These are phyloP conservation scores for Fusarium neocosmosporiellum DNA, from an alignment of 2,329 filamentous ascomycete genomes.

Conservation along the genomic window DNA sequence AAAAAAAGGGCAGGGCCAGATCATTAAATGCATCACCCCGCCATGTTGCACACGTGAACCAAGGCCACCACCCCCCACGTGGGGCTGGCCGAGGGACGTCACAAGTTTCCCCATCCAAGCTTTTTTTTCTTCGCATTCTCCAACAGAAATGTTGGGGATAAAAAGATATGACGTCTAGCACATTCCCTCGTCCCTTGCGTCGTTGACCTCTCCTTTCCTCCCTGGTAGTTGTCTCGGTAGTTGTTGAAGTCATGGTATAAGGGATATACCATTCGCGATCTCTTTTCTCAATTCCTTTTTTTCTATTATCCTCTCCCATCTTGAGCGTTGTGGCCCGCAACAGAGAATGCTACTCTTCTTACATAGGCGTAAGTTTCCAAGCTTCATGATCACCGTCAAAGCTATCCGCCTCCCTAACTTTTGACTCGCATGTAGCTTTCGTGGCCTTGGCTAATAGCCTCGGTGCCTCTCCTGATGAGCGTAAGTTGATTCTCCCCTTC, in stretches of 20 bases:
- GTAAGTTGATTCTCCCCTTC: constrained; percentile 40
- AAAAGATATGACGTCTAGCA: constrained; percentile 28
- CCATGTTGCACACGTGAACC: constrained; percentile 18
- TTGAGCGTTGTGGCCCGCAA: constrained; percentile 1
- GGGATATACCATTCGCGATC: neutral
- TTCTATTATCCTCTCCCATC: neutral
- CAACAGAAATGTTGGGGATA: constrained; percentile 37
- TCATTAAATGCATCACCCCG: constrained; percentile 14
- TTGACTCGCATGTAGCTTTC: constrained; percentile 45
- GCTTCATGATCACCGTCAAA: neutral
- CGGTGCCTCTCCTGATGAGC: constrained; percentile 53
- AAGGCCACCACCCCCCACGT: constrained; percentile 24
- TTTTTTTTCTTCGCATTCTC: constrained; percentile 34
- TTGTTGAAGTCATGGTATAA: constrained; percentile 27
- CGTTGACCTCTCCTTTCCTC: neutral
- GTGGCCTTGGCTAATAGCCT: constrained; percentile 46
- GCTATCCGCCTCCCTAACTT: neutral
- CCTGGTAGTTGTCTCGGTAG: constrained; percentile 11
- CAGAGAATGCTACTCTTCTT: constrained; percentile 35
- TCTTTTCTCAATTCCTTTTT: neutral
- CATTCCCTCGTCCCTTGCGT: neutral
- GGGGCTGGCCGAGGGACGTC: constrained; percentile 32
- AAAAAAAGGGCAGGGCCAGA: neutral
- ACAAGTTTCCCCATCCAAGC: constrained; percentile 28
- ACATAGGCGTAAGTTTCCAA: constrained; percentile 29